A percentile compares a stretch with the other conserved stretches of the same genome.
Conservation (phyloP, 148 eudicot genomes). For the Simmondsia chinensis region DNA sequence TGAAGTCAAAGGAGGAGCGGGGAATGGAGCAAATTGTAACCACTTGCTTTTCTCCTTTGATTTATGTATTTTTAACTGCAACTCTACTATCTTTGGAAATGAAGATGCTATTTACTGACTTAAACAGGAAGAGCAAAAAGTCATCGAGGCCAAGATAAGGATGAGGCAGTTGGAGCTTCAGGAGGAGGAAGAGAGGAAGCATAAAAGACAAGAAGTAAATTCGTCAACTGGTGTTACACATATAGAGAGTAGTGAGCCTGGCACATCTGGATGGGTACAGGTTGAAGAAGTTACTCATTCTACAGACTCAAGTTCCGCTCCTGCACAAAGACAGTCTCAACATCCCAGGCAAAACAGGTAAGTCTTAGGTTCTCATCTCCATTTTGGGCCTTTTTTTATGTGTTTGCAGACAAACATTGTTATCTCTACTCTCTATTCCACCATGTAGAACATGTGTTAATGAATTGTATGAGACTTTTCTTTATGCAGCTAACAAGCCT, state of each 20-base stretch:
- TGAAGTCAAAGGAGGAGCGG: conserved; percentile 87
- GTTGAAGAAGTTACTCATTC: conserved; percentile 44
- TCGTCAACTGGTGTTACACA: conserved; percentile 34
- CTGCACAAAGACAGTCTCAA: conserved; percentile 35
- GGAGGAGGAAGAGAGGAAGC: conserved; percentile 71
- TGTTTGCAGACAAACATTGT: neutral
- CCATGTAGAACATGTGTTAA: neutral
- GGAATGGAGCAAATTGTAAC: conserved; percentile 94
- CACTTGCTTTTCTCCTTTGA: neutral
- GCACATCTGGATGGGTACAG: conserved; percentile 56
- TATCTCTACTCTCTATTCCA: neutral
- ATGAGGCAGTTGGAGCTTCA: conserved; percentile 81
- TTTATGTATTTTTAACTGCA: neutral
- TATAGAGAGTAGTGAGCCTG: conserved; percentile 35
- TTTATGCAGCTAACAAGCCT: too few relatives aligned
- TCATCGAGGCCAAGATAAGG: conserved; percentile 98
- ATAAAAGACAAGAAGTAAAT: conserved; percentile 34
- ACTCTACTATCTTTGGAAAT: neutral
- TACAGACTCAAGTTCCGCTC: conserved; percentile 28
- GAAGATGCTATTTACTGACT: too few relatives aligned
- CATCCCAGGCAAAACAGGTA: conserved; percentile 66
- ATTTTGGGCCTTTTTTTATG: neutral
- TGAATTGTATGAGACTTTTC: too few relatives aligned
- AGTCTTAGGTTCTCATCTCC: conserved; percentile 1
- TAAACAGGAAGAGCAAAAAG: conserved; percentile 83